These are phyloP conservation scores for Blastobotrys persicus DNA, from an alignment of 1,139 yeast species.

Conservation along the genomic window DNA sequence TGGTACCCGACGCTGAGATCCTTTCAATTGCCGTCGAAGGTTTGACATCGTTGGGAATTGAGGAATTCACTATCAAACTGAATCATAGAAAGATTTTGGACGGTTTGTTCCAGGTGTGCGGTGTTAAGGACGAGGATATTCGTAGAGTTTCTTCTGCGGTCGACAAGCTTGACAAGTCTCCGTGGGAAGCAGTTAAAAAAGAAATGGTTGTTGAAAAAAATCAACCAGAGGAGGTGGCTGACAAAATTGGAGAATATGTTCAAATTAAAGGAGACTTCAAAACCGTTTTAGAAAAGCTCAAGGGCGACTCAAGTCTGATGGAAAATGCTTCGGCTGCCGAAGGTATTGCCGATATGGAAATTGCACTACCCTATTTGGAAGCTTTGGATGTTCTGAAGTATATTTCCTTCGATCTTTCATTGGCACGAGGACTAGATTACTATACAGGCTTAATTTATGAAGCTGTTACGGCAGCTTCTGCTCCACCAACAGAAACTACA, in stretches of 20 bases:
- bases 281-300: constrained; percentile 60
- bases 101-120: constrained; percentile 93
- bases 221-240: constrained; percentile 89
- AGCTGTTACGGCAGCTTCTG: constrained; percentile 91
- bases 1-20: constrained; percentile 96
- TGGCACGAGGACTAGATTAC: constrained; percentile 96
- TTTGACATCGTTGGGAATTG: constrained; percentile 74
- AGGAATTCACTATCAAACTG: constrained; percentile 83
- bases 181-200: constrained; percentile 90
- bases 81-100: constrained; percentile 95
- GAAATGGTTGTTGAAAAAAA: constrained; percentile 91
- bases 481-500: constrained; percentile 71
- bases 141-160: constrained; percentile 93
- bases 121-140: constrained; percentile 90
- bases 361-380: constrained; percentile 70
- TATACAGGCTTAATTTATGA: constrained; percentile 96
- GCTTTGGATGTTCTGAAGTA: constrained; percentile 62
- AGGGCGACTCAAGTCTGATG: constrained; percentile 55
- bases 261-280: constrained; percentile 73
- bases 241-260: constrained; percentile 86
- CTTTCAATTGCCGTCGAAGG: constrained; percentile 82
- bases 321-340: constrained; percentile 68
- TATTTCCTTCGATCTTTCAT: constrained; percentile 83
- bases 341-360: constrained; percentile 78
- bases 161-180: constrained; percentile 89